Evolutionary conservation across 2,329 filamentous ascomycete species (phyloP), one percentile per base, ranked within the genome.

Genomic region (Phaeophleospora eucalypticola): DNA sequence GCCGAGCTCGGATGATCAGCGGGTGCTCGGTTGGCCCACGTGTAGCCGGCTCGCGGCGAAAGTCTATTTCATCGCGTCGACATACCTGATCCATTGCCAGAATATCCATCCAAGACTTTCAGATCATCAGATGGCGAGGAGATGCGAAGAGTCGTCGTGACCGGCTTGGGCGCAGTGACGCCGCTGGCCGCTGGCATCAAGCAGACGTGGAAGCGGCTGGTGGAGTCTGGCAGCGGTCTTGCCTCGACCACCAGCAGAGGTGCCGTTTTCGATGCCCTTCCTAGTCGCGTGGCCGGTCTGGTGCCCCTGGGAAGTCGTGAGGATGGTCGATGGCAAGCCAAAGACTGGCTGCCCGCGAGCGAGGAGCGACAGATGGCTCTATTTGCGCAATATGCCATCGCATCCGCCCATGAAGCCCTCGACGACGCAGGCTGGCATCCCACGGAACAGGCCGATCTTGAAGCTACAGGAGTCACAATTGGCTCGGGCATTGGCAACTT

Each of bases 401-500:
- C 87, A 10, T 89, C 90, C 2, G 79, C 88, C 0, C 80, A 88
- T 41, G 93, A 97, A 78, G 93, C 93, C 0, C 73, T 98, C 42
- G 69, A 80, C 20, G 89, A 97, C 72, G 85, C 91, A 1, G 81
- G 78, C 2, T 96, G 90, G 88, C 74, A 78, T 40, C 82, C 84
- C 0, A 71, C 71, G 4, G 68, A 64, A 3, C 72, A 76, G 15
- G 76, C 82, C 18, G 80, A 90, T 47, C 76, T 79, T 18, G 86
- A 95, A 62, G 77, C 77, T 45, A 95, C 90, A 0, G 93, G 93
- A 0, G 87, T 98, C 1, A 95, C 91, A 61, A 76, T 98, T 34
- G 93, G 93, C 2, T 97, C 91, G 56, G 93, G 93, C 1, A 96
- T 98, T 59, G 93, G 93, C 14, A 96, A 93, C 61, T 77, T 98